phyloP scores from a whole-genome alignment of 2,329 filamentous ascomycete species.

The Apiospora saccharicola region DNA sequence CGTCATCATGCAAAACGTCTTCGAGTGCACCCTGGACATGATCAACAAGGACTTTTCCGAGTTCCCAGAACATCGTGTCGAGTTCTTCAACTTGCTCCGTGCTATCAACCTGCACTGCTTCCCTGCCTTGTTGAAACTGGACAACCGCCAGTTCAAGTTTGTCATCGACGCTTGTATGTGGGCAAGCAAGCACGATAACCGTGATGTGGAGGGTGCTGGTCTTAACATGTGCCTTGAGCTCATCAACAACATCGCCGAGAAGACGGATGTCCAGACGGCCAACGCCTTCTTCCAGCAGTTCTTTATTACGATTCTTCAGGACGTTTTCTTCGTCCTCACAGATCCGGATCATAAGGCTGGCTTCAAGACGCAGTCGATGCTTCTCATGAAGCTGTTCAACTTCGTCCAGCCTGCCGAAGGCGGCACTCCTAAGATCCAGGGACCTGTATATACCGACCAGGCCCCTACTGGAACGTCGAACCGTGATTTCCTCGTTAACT shows the following conservation, averaged over 20 bases:
- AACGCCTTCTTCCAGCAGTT: conserved; percentile 98
- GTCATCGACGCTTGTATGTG: conserved; percentile 99
- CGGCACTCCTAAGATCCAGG: conserved; percentile 82
- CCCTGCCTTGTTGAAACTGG: conserved; percentile 89
- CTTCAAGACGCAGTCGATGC: conserved; percentile 96
- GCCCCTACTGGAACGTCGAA: conserved; percentile 85
- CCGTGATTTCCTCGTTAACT: conserved; percentile 87
- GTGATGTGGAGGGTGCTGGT: conserved; percentile 94
- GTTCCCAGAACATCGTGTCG: conserved; percentile 97
- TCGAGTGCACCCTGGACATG: conserved; percentile 98
- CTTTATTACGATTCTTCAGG: conserved; percentile 93
- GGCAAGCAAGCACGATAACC: conserved; percentile 99
- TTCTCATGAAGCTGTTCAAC: conserved; percentile 95
- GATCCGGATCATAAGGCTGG: conserved; percentile 98
- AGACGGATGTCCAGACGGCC: conserved; percentile 83
- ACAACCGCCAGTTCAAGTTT: conserved; percentile 98
- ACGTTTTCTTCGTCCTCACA: conserved; percentile 97
- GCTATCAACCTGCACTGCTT: conserved; percentile 98
- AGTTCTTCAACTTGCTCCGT: conserved; percentile 96
- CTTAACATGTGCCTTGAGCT: conserved; percentile 98
- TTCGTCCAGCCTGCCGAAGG: conserved; percentile 80
- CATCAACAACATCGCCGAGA: conserved; percentile 96
- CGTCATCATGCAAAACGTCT: conserved; percentile 97
- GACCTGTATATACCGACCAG: conserved; percentile 90
- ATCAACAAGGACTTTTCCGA: conserved; percentile 99